Conservation (phyloP, 2,329 filamentous ascomycete genomes). For the Thermothelomyces thermophilus region DNA sequence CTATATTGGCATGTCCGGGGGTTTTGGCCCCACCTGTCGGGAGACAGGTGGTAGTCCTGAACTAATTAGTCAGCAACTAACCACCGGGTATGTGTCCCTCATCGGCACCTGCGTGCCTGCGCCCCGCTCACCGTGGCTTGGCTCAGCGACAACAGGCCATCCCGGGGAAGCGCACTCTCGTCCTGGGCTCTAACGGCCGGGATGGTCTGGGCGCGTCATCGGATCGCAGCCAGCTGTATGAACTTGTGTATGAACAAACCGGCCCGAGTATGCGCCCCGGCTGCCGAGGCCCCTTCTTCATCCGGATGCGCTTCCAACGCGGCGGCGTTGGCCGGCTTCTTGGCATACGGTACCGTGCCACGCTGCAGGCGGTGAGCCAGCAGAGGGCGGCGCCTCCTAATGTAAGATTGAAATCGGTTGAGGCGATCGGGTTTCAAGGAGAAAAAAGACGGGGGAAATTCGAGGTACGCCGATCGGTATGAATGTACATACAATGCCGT, state of each 20-base stretch:
- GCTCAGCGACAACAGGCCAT: constrained; percentile 30
- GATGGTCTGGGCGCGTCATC: constrained; percentile 30
- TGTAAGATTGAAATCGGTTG: constrained; percentile 1
- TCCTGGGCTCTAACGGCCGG: constrained; percentile 32
- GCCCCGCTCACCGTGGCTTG: constrained; percentile 31
- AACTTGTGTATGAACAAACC: too few relatives aligned
- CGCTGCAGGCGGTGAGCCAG: constrained; percentile 16
- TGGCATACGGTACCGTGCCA: constrained; percentile 28
- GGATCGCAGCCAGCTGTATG: constrained; percentile 28
- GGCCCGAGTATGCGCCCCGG: constrained; percentile 28
- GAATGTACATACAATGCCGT: constrained; percentile 1
- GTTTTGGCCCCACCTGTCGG: too few relatives aligned
- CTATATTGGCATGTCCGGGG: too few relatives aligned
- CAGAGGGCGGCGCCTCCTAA: constrained; percentile 8
- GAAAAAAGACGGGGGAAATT: constrained; percentile 6
- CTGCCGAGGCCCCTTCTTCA: constrained; percentile 30
- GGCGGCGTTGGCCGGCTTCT: constrained; percentile 28
- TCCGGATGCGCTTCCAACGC: constrained; percentile 29
- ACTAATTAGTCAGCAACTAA: too few relatives aligned
- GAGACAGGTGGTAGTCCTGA: too few relatives aligned
- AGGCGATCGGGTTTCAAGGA: constrained; percentile 4
- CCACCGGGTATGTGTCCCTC: constrained; percentile 29
- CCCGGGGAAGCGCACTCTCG: constrained; percentile 29
- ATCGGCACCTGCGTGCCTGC: constrained; percentile 29
- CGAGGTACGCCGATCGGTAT: constrained; percentile 10